phyloP scores from a whole-genome alignment of 2,329 filamentous ascomycete species.

The Chaetomium sp. region DNA sequence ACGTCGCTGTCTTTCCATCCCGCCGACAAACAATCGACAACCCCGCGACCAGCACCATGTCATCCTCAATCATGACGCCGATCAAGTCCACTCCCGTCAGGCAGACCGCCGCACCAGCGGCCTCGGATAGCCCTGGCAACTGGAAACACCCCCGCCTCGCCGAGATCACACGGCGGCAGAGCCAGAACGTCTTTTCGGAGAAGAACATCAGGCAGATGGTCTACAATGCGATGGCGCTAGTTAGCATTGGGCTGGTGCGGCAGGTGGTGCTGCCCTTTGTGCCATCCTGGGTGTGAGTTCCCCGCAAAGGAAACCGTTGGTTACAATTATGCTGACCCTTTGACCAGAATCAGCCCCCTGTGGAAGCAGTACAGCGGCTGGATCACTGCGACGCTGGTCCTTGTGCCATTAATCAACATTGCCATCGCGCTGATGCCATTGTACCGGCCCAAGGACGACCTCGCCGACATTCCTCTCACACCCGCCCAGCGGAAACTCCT shows the following conservation, averaged over 20 bases:
- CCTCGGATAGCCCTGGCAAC: constrained; percentile 69
- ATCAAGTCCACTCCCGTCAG: constrained; percentile 35
- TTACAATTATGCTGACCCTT: constrained; percentile 18
- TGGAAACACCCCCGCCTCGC: constrained; percentile 90
- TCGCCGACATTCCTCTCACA: constrained; percentile 88
- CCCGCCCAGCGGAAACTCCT: constrained; percentile 84
- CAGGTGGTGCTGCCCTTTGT: constrained; percentile 43
- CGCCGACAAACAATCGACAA: not conserved
- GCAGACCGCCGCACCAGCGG: constrained; percentile 41
- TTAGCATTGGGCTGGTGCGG: constrained; percentile 41
- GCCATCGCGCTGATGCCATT: constrained; percentile 70
- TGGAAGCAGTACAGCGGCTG: constrained; percentile 46
- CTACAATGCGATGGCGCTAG: constrained; percentile 62
- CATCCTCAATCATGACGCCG: constrained; percentile 33
- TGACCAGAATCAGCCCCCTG: constrained; percentile 40
- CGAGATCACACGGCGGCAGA: constrained; percentile 82
- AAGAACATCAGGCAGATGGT: constrained; percentile 71
- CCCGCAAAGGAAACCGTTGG: not conserved
- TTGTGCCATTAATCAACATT: constrained; percentile 71
- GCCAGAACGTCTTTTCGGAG: constrained; percentile 76
- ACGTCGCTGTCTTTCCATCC: not conserved
- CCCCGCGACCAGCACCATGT: constrained; percentile 37
- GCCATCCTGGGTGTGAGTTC: constrained; percentile 45
- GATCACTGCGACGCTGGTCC: constrained; percentile 52
- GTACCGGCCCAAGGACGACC: constrained; percentile 70